Conservation (phyloP, 495 filamentous ascomycete genomes). For the Xylaria curta region DNA sequence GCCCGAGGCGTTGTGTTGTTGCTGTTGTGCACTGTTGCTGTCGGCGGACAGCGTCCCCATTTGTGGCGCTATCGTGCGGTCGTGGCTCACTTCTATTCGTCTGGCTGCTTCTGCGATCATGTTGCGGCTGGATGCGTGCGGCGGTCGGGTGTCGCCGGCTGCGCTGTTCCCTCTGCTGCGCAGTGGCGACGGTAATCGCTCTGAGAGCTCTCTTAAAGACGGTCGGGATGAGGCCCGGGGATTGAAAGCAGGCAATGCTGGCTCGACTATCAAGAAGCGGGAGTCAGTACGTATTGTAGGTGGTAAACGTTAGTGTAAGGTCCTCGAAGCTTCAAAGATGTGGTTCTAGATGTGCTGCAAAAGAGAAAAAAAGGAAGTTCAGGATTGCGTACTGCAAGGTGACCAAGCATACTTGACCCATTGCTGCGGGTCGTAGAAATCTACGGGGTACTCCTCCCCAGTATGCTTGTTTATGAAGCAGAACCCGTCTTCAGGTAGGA, state of each 20-base stretch:
- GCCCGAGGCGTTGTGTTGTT: conserved; percentile 53
- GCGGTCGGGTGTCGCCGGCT: conserved; percentile 33
- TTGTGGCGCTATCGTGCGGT: conserved; percentile 56
- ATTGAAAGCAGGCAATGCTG: conserved; percentile 59
- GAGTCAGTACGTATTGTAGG: conserved; percentile 4
- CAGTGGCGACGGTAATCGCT: conserved; percentile 40
- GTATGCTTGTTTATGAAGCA: conserved; percentile 88
- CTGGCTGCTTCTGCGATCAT: conserved; percentile 35
- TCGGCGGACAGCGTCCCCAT: conserved; percentile 50
- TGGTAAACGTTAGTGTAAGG: background rate
- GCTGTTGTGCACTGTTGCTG: conserved; percentile 22
- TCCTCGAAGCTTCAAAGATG: background rate
- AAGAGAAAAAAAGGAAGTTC: background rate
- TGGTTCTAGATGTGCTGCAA: background rate
- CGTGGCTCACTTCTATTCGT: conserved; percentile 42
- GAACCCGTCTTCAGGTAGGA: conserved; percentile 85
- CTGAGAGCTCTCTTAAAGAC: conserved; percentile 48
- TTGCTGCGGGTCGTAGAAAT: conserved; percentile 81
- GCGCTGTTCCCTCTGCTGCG: conserved; percentile 41
- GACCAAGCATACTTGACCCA: conserved; percentile 84
- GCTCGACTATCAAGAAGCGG: conserved; percentile 50
- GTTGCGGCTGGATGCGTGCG: conserved; percentile 31
- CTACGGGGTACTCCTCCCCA: conserved; percentile 78
- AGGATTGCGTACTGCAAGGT: conserved; percentile 58
- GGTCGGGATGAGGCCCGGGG: conserved; percentile 43